Evolutionary conservation across 2,329 filamentous ascomycete genomes (phyloP), one percentile per base, ranked within the genome.

Genomic region (Sporothrix mexicana): DNA sequence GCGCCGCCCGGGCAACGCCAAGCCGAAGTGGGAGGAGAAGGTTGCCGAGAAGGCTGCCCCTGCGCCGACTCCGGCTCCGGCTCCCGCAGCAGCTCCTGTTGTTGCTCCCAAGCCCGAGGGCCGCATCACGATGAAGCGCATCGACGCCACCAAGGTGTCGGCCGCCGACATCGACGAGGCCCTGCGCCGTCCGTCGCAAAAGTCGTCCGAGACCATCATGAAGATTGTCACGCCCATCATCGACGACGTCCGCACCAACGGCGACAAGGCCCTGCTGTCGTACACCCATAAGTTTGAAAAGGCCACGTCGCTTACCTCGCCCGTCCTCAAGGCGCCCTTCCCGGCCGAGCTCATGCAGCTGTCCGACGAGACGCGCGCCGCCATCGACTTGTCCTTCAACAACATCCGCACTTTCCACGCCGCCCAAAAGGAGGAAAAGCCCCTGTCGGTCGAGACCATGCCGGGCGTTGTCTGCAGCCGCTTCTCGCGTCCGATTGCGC

Each of bases 201-300:
- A 92, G 80, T 97, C 95, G 1, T 94, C 93, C n/a, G 95, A 98
- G 25, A 90, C 93, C 73, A 98, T 99, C 77, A 91, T 98, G 84
- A 91, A 91, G 75, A 95, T 98, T 70, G 93, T 97, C 73, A 90
- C 89, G 49, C 96, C 96, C 0, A 99, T 99, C 78, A 94, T 99
- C 79, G 90, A 95, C 73, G 93, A 95, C 66, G 92, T 99, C 72
- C 92, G 91, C 72, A 87, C 89, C 59, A 90, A 93, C 47, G 96
- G 96, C 70, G 96, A 99, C 82, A 92, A 92, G 78, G 95, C 94
- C 2, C 87, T 99, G 30, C 87, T 99, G 61, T 92, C 93, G 69
- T 98, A 97, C 82, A 98, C 96, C 0, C 95, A 98, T 87, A 97
- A 97, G 82, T 99, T 99, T 77, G 96, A 99, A 80, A 97, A 95